Conservation (phyloP, 805 yeast species). For the Ogataea nonfermentans region DNA sequence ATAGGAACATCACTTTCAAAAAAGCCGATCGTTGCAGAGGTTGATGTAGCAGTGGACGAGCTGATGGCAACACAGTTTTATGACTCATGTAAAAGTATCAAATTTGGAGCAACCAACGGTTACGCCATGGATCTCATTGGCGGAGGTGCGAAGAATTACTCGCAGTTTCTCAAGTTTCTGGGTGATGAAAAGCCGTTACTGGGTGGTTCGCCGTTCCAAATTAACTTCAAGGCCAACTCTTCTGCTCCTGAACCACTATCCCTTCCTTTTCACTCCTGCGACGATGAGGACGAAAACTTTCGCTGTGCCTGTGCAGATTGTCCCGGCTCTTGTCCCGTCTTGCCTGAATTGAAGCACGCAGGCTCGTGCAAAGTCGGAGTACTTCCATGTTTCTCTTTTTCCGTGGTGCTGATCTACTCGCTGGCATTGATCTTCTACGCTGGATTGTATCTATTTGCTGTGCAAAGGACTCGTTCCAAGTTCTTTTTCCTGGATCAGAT, state of each 20-base stretch:
- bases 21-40: slow-evolving; percentile 63
- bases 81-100: slow-evolving; percentile 84
- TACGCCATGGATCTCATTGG: slow-evolving; percentile 96
- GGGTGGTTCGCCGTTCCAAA: slow-evolving; percentile 96
- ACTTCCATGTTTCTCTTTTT: slow-evolving; percentile 72
- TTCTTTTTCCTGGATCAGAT: slow-evolving; percentile 15
- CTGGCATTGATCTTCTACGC: slow-evolving; percentile 14
- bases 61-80: slow-evolving; percentile 62
- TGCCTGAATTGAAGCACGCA: slow-evolving; percentile 45
- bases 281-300: slow-evolving; percentile 52
- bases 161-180: slow-evolving; percentile 75
- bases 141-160: slow-evolving; percentile 85
- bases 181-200: slow-evolving; percentile 93
- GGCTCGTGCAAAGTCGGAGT: slow-evolving; percentile 55
- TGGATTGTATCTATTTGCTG: slow-evolving; percentile 8
- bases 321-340: slow-evolving; percentile 69
- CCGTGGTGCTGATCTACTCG: slow-evolving; percentile 52
- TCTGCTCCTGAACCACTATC: slow-evolving; percentile 31
- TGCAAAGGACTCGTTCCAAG: slow-evolving; percentile 7
- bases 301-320: slow-evolving; percentile 93
- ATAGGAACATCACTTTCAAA: slow-evolving; percentile 49
- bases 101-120: slow-evolving; percentile 93
- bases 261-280: slow-evolving; percentile 44
- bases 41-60: slow-evolving; percentile 60
- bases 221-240: slow-evolving; percentile 48